Conservation (phyloP, 176 grass and related monocot genomes). For the Secale cereale region DNA sequence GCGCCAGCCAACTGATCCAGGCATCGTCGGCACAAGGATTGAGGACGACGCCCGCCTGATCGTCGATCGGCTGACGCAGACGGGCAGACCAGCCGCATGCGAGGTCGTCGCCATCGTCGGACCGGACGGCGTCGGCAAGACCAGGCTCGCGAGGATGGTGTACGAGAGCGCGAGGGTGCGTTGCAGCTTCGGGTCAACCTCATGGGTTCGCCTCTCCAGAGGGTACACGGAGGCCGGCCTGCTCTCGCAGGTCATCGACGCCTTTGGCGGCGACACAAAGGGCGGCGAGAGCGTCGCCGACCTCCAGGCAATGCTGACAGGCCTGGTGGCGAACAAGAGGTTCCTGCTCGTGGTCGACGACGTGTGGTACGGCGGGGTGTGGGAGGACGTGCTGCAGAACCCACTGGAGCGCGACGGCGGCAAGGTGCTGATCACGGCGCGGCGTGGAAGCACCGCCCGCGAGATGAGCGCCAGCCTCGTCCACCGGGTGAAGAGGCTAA, state of each 20-base stretch:
- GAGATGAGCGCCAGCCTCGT: conserved; percentile 45
- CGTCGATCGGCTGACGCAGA: conserved; percentile 21
- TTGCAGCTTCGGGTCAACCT: conserved; percentile 25
- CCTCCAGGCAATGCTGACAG: conserved; percentile 26
- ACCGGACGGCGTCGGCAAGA: conserved; percentile 60
- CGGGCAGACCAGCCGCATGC: neutral
- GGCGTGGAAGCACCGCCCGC: conserved; percentile 23
- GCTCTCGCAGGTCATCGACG: conserved; percentile 48
- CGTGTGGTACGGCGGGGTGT: conserved; percentile 39
- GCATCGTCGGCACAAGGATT: conserved; percentile 33
- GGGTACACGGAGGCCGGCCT: conserved; percentile 39
- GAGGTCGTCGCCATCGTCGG: conserved; percentile 46
- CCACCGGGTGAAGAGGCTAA: conserved; percentile 43
- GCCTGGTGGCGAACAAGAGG: conserved; percentile 36
- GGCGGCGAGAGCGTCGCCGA: conserved; percentile 26
- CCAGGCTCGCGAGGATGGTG: conserved; percentile 50
- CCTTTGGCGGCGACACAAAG: conserved; percentile 29
- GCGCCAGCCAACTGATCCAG: neutral
- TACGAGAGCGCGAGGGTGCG: conserved; percentile 51
- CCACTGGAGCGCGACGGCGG: conserved; percentile 39
- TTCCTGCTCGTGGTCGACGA: conserved; percentile 64
- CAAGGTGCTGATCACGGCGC: conserved; percentile 54
- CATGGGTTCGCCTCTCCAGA: conserved; percentile 44
- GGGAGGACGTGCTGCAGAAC: conserved; percentile 38
- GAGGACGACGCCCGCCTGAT: conserved; percentile 31